phyloP scores from a whole-genome alignment of 371 early-diverging fungal genomes.

The Mucor indicus region DNA sequence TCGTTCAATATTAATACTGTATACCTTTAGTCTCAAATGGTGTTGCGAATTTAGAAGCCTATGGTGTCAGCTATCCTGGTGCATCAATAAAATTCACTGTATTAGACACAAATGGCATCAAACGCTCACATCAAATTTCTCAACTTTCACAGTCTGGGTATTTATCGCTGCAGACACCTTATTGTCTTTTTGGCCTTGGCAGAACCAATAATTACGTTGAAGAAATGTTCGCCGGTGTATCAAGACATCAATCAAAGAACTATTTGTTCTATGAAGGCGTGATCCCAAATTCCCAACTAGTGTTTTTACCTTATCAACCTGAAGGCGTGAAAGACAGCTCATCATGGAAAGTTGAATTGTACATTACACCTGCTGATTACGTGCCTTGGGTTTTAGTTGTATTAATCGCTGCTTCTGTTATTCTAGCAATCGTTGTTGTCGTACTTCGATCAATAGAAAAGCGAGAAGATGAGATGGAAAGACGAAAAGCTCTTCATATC shows the following conservation, averaged over 20 bases:
- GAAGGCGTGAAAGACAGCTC: slow-evolving; percentile 46
- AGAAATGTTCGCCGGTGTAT: slow-evolving; percentile 82
- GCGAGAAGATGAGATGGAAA: slow-evolving; percentile 77
- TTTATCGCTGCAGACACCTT: slow-evolving; percentile 76
- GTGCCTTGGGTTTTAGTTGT: slow-evolving; percentile 74
- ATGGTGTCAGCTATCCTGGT: slow-evolving; percentile 81
- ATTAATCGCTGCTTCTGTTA: slow-evolving; percentile 58
- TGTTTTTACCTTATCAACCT: slow-evolving; percentile 83
- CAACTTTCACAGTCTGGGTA: slow-evolving; percentile 83
- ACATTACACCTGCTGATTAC: slow-evolving; percentile 81
- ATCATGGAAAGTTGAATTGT: slow-evolving; percentile 83
- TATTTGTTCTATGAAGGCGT: slow-evolving; percentile 74
- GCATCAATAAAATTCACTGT: slow-evolving; percentile 84
- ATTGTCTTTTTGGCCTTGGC: slow-evolving; percentile 84
- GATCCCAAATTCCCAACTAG: slow-evolving; percentile 90
- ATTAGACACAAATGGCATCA: slow-evolving; percentile 72
- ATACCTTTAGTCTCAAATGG: slow-evolving; percentile 78
- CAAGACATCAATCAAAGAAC: slow-evolving; percentile 59
- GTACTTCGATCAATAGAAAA: slow-evolving; percentile 75
- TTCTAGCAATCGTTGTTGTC: slow-evolving; percentile 68
- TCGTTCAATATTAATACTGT: no score
- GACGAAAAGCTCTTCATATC: slow-evolving; percentile 68
- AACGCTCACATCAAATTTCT: slow-evolving; percentile 75
- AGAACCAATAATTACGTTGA: slow-evolving; percentile 95
- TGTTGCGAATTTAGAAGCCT: slow-evolving; percentile 63